Evolutionary conservation across 176 grass and related monocot genomes (phyloP).

Genomic region (Neostapfia colusana): DNA sequence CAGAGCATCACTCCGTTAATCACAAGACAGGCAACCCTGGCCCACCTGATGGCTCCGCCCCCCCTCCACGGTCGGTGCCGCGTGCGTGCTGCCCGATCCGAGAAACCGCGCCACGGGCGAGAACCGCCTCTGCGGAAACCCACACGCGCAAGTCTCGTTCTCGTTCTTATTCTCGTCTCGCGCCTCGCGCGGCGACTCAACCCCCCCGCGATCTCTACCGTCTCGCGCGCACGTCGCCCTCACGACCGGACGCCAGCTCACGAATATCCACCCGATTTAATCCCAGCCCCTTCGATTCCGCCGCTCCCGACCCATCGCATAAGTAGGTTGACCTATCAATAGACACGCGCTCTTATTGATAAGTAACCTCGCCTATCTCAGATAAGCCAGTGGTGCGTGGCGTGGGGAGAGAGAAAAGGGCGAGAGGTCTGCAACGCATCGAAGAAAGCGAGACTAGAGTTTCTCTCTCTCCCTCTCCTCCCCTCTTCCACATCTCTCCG

Average conservation of each 20-base stretch:
- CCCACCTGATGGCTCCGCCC: not conserved
- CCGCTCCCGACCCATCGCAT: conserved; percentile 35
- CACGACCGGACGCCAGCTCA: conserved; percentile 58
- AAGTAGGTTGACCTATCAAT: accelerated
- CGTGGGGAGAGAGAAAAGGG: conserved; percentile 57
- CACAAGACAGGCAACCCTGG: conserved; percentile 4
- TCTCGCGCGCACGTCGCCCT: conserved; percentile 43
- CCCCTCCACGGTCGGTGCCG: conserved; percentile 14
- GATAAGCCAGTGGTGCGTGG: conserved; percentile 63
- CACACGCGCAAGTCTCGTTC: not conserved
- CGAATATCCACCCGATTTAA: conserved; percentile 75
- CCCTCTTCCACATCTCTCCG: conserved; percentile 44
- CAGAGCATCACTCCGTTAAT: not conserved
- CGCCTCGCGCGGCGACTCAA: not conserved
- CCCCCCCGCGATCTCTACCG: not conserved
- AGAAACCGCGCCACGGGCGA: conserved; percentile 17
- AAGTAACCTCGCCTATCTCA: accelerated
- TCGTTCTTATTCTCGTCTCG: not conserved
- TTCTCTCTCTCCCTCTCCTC: conserved; percentile 45
- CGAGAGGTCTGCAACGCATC: conserved; percentile 96
- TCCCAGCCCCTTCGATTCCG: conserved; percentile 58
- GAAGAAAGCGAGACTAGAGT: conserved; percentile 85
- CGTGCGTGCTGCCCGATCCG: not conserved
- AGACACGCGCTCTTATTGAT: accelerated
- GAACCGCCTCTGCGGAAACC: not conserved